These are phyloP conservation scores for Cynanchum wilfordii DNA, from an alignment of 257 asterid species.

Conservation along the genomic window DNA sequence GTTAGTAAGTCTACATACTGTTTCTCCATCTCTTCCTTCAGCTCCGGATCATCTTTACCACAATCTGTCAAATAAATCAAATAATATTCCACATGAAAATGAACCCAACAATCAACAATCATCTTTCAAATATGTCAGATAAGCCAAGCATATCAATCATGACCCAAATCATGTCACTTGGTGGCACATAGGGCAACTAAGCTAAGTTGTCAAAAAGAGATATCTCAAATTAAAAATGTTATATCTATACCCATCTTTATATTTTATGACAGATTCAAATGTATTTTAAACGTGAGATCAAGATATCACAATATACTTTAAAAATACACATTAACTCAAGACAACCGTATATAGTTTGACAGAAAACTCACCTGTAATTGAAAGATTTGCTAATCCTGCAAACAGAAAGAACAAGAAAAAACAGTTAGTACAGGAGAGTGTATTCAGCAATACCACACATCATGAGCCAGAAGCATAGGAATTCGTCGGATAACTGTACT, in stretches of 20 bases:
- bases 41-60: conserved; percentile 90
- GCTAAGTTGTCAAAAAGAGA: too few species aligned
- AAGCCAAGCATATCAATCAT: too few species aligned
- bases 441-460: neutral
- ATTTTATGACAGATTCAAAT: neutral
- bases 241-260: too few species aligned
- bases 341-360: too few species aligned
- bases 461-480: neutral
- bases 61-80: conserved; percentile 55
- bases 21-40: conserved; percentile 93
- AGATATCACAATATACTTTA: neutral
- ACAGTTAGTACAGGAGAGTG: conserved; percentile 2
- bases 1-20: conserved; percentile 76
- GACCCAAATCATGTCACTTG: too few species aligned
- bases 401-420: conserved; percentile 17
- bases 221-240: too few species aligned
- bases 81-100: too few species aligned
- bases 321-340: too few species aligned
- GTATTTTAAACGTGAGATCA: neutral
- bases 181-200: too few species aligned
- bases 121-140: too few species aligned
- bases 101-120: too few species aligned
- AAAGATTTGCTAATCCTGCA: conserved; percentile 90
- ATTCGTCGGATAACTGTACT: neutral
- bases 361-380: conserved; percentile 54